Conservation (phyloP, 23 red algal genomes). For the Gracilaria vermiculophylla region DNA sequence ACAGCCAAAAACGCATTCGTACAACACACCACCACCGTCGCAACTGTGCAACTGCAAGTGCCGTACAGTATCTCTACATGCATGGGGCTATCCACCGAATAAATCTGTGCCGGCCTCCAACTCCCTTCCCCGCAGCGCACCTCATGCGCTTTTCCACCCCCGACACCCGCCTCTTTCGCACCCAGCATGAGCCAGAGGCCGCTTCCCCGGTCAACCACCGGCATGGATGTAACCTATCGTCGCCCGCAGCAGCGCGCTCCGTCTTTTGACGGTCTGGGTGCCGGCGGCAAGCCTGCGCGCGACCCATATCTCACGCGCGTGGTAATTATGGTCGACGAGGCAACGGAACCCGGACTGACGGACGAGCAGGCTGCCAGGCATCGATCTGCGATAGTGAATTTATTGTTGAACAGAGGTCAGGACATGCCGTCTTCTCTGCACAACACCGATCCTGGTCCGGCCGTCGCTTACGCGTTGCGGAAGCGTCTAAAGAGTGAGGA, state of each 20-base stretch:
- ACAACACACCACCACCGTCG: too few species aligned
- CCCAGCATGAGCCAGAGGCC: background rate
- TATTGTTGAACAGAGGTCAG: slow-evolving; percentile 15
- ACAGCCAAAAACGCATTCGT: too few species aligned
- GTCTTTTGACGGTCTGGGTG: background rate
- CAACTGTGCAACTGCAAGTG: too few species aligned
- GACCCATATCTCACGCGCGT: slow-evolving; percentile 69
- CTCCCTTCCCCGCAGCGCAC: too few species aligned
- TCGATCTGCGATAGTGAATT: slow-evolving; percentile 47
- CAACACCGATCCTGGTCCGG: slow-evolving; percentile 50
- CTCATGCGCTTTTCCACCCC: too few species aligned
- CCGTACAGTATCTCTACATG: too few species aligned
- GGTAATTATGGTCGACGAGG: slow-evolving; percentile 76
- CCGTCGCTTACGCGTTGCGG: slow-evolving; percentile 73
- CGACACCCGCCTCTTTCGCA: background rate
- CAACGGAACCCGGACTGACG: slow-evolving; percentile 70
- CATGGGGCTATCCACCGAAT: too few species aligned
- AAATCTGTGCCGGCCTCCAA: too few species aligned
- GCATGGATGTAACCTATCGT: slow-evolving; percentile 8
- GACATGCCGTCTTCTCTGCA: slow-evolving; percentile 4
- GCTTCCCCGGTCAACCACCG: slow-evolving; percentile 1
- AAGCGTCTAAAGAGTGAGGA: slow-evolving; percentile 89
- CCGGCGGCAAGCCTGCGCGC: slow-evolving; percentile 18
- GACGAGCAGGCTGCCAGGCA: slow-evolving; percentile 39
- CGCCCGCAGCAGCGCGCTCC: slow-evolving; percentile 6